Conservation (phyloP, 164 flowering plant species). For the Malania oleifera region DNA sequence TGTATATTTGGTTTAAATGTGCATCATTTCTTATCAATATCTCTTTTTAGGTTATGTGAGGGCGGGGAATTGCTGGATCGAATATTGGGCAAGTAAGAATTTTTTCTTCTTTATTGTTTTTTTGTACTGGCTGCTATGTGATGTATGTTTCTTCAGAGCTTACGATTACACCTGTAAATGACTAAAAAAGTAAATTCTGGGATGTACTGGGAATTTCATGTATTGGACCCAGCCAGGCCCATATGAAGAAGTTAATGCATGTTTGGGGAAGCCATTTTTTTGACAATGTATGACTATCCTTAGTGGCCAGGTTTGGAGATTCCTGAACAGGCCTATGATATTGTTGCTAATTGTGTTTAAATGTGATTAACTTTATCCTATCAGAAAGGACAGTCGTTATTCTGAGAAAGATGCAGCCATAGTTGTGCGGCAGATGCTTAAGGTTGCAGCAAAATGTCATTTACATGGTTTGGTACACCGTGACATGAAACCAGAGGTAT, state of each 20-base stretch:
- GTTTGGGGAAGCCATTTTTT: no score
- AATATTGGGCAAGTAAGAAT: slow-evolving; percentile 86
- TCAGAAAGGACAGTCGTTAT: slow-evolving; percentile 93
- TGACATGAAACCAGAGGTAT: slow-evolving; percentile 99
- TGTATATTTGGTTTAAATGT: background rate
- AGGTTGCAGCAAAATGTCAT: slow-evolving; percentile 97
- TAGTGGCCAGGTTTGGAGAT: no score
- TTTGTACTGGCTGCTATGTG: background rate
- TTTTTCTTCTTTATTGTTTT: background rate
- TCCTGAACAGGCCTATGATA: background rate
- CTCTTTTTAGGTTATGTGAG: slow-evolving; percentile 75
- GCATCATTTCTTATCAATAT: background rate
- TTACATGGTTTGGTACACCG: slow-evolving; percentile 96
- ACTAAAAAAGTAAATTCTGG: no score
- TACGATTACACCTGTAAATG: no score
- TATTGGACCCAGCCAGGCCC: no score
- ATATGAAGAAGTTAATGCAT: no score
- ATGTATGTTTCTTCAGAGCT: no score
- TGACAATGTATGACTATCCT: no score
- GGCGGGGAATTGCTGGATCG: slow-evolving; percentile 97
- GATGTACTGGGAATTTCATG: no score
- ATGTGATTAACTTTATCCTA: slow-evolving; percentile 10
- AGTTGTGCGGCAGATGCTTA: slow-evolving; percentile 94
- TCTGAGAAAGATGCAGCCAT: slow-evolving; percentile 94
- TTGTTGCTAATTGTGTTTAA: background rate